Evolutionary conservation across 2,329 filamentous ascomycete genomes (phyloP), one percentile per base, ranked within the genome.

Genomic region (Penicillium sp.): DNA sequence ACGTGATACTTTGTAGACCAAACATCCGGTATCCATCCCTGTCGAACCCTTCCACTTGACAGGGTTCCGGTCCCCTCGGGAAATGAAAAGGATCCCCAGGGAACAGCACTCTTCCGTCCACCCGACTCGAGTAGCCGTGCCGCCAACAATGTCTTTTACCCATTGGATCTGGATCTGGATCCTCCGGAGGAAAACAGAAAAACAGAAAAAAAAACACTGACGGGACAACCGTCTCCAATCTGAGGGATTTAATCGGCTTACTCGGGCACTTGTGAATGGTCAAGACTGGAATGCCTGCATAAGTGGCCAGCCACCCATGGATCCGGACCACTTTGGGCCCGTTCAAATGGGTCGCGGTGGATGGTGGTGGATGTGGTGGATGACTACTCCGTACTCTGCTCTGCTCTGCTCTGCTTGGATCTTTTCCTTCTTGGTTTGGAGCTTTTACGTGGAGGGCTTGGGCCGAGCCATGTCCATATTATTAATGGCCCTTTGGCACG

Each of bases 401-500:
- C n/a, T n/a, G n/a, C n/a, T 23, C 34, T 37, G 13, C 18, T 36
- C 9, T 36, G n/a, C n/a, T 32, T 32, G 6, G 29, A 32, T 32
- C 29, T 32, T 32, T 6, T 10, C 29, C 12, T 32, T 32, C n/a
- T 12, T 32, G 29, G 46, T 26, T 50, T 30, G 23, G 24, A 39
- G 37, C n/a, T 17, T n/a, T 23, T 30, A 20, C 46, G 21, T 3
- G 24, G 37, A 24, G 30, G 20, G 20, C 34, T 37, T 44, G 32
- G 46, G 54, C 33, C 53, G 36, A 34, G 53, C 33, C 50, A 27
- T 47, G 53, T 24, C 42, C 30, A 47, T 50, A 48, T 53, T 55
- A 55, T 24, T 55, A 55, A 55, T 55, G n/a, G 21, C 36, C 13
- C 2, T 26, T 10, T 26, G 13, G 6, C 21, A 24, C 18, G 20